Evolutionary conservation across 2,329 filamentous ascomycete genomes (phyloP), one percentile per base, ranked within the genome.

Genomic region (Fusarium torulosum): DNA sequence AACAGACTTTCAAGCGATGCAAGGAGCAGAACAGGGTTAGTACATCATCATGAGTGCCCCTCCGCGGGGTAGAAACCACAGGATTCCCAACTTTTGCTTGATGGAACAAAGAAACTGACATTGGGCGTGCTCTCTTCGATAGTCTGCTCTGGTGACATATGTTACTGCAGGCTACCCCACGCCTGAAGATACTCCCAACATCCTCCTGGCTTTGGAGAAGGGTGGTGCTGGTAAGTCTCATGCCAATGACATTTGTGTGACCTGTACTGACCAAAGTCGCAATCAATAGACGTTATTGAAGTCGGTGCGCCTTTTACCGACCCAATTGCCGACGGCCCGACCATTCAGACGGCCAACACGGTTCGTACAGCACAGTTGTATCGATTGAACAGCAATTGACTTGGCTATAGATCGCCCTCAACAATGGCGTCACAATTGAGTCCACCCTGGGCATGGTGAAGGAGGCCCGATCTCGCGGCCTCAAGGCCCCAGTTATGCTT

Each of bases 241-340:
- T 20, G n/a, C 21, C 21, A 53, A 57, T 43, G 47, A 58, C 33
- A 23, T 43, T 44, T 23, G 25, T 23, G 25, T 35, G 45, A 59
- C 27, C 25, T 67, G 42, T 44, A 40, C 43, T 73, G 53, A 72
- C 50, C 33, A 31, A 42, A 4, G 13, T 27, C 38, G 40, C 50
- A 43, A 44, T 31, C 29, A 40, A 41, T 51, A 80, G 96, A 99
- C 79, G 84, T 99, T 63, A 96, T 99, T 75, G 96, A 99, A 80
- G 89, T 99, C 71, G 96, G 95, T 67, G 90, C 97, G 57, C 96
- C 96, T 52, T 99, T 99, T 82, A 97, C 95, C 75, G 96, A 99
- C 79, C 96, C 96, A 59, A 98, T 98, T 80, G 96, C 95, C 72
- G 96, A 99, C 80, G 96, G 96, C 27, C 96, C 96, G 35, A 97